Percentiles rank a stretch among this genome's conserved stretches.
Conservation (phyloP, 2,329 filamentous ascomycete species). For the Biscogniauxia marginata region DNA sequence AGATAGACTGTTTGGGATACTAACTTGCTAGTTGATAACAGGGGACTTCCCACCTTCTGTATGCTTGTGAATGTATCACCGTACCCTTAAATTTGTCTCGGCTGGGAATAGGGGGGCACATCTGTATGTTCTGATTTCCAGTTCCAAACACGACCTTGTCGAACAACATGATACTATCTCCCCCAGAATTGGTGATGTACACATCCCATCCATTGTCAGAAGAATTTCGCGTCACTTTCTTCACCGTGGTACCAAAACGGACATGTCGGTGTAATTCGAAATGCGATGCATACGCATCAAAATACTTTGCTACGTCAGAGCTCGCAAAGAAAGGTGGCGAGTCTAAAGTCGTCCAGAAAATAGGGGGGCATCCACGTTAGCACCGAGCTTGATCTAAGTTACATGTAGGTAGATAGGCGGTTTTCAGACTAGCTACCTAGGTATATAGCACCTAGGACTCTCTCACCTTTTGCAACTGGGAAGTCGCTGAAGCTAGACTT, state of each 20-base stretch:
- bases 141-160: slow-evolving; percentile 22
- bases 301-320: slow-evolving; percentile 13
- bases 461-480: slow-evolving; percentile 18
- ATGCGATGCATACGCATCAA: slow-evolving; percentile 18
- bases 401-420: too few relatives aligned
- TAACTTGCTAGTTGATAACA: neutral
- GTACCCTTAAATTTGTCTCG: slow-evolving; percentile 18
- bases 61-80: slow-evolving; percentile 23
- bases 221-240: slow-evolving; percentile 14
- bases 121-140: slow-evolving; percentile 13
- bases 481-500: slow-evolving; percentile 24
- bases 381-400: neutral
- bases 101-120: slow-evolving; percentile 17
- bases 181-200: slow-evolving; percentile 13
- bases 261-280: slow-evolving; percentile 17
- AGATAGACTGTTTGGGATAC: neutral
- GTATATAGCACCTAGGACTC: neutral
- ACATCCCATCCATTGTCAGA: slow-evolving; percentile 18
- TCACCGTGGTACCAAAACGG: slow-evolving; percentile 17
- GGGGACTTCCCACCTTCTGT: slow-evolving; percentile 12
- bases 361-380: neutral
- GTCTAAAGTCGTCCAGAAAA: slow-evolving; percentile 4
- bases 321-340: slow-evolving; percentile 13
- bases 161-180: slow-evolving; percentile 10
- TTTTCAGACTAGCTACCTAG: too few relatives aligned